phyloP scores from a whole-genome alignment of 2,329 filamentous ascomycete genomes.

The Parascedosporium putredinis region DNA sequence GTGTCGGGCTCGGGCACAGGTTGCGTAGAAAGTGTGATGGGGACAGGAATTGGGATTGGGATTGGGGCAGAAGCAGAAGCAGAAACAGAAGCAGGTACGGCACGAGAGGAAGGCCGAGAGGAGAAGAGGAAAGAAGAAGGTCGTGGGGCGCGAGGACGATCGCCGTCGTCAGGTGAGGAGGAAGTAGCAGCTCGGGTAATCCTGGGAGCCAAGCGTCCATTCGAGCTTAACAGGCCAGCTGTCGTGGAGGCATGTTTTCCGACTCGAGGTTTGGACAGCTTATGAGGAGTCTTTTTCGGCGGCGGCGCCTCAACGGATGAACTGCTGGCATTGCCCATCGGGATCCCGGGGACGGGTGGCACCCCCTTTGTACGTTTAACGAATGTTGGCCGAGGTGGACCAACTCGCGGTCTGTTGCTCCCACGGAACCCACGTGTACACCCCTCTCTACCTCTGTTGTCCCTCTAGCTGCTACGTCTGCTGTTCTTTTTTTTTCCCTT shows the following conservation, averaged over 20 bases:
- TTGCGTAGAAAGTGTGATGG: background rate
- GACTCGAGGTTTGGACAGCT: slow-evolving; percentile 40
- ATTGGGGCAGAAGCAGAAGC: background rate
- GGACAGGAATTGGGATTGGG: background rate
- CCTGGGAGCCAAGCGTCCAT: slow-evolving; percentile 19
- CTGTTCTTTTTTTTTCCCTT: background rate
- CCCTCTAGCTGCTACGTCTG: too few relatives aligned
- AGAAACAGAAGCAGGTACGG: background rate
- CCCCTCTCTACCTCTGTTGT: background rate
- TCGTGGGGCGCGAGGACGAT: slow-evolving; percentile 12
- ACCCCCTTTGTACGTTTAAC: slow-evolving; percentile 6
- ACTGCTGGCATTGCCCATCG: slow-evolving; percentile 40
- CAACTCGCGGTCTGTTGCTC: background rate
- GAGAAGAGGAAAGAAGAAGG: slow-evolving; percentile 7
- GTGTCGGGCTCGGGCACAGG: background rate
- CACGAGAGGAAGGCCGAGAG: background rate
- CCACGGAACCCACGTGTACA: slow-evolving; percentile 1
- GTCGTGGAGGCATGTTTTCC: slow-evolving; percentile 25
- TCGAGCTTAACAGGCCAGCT: slow-evolving; percentile 30
- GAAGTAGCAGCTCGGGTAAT: slow-evolving; percentile 13
- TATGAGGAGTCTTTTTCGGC: slow-evolving; percentile 30
- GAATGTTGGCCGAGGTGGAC: background rate
- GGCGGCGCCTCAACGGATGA: slow-evolving; percentile 29
- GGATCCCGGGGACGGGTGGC: slow-evolving; percentile 6
- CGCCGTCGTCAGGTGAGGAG: slow-evolving; percentile 10